A percentile compares a stretch with the other conserved stretches of the same genome.
phyloP scores from a whole-genome alignment of 176 grass and related monocot genomes.

The Canna indica region DNA sequence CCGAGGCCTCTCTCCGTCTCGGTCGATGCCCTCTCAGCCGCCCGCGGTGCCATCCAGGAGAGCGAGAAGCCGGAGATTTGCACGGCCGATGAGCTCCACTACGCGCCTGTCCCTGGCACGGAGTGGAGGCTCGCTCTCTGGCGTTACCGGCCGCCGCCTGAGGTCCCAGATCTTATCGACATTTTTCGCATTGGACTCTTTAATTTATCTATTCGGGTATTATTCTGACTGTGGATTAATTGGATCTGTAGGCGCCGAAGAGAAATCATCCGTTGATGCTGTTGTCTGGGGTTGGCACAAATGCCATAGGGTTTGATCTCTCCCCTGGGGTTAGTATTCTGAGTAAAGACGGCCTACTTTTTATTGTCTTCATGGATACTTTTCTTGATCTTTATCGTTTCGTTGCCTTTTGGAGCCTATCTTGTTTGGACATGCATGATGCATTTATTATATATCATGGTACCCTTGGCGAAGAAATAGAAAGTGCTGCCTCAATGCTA shows the following conservation, averaged over 20 bases:
- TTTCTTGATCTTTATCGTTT: neutral
- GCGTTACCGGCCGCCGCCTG: conserved; percentile 63
- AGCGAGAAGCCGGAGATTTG: conserved; percentile 54
- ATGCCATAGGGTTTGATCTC: conserved; percentile 91
- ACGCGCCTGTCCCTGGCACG: conserved; percentile 71
- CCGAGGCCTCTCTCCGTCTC: conserved; percentile 9
- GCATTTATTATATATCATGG: neutral
- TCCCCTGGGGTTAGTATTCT: conserved; percentile 67
- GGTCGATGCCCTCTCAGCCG: neutral
- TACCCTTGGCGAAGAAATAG: neutral
- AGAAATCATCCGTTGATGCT: conserved; percentile 97
- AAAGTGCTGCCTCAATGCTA: too few relatives aligned
- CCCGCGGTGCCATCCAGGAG: conserved; percentile 21
- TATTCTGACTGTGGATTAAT: conserved; percentile 11
- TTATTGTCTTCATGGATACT: neutral
- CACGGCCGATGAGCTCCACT: conserved; percentile 93
- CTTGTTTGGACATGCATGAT: neutral
- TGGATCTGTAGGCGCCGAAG: conserved; percentile 54
- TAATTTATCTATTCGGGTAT: neutral
- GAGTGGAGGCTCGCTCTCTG: conserved; percentile 93
- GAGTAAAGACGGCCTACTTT: neutral
- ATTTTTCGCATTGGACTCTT: neutral
- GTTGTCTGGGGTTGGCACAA: conserved; percentile 82
- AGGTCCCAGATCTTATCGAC: conserved; percentile 34
- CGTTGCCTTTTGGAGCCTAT: neutral